phyloP scores from a whole-genome alignment of 2,329 filamentous ascomycete genomes.

The Parastagonospora nodorum region DNA sequence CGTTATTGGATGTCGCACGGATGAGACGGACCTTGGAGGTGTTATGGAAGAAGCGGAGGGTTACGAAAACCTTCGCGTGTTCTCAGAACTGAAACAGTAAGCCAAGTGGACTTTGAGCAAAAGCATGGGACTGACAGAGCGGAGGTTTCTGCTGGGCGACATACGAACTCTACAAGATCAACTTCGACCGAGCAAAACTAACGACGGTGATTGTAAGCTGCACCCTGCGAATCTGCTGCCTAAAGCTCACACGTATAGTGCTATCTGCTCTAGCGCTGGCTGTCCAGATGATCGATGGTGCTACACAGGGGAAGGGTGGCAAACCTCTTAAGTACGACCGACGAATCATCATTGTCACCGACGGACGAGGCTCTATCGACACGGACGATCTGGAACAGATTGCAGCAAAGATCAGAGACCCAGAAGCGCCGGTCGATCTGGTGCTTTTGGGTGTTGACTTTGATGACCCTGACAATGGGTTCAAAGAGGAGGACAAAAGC shows the following conservation, averaged over 20 bases:
- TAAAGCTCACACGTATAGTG: conserved; percentile 46
- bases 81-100: conserved; percentile 68
- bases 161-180: conserved; percentile 67
- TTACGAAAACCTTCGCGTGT: conserved; percentile 80
- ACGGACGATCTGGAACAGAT: conserved; percentile 73
- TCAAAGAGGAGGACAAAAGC: conserved; percentile 88
- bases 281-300: conserved; percentile 85
- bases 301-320: conserved; percentile 72
- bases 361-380: conserved; percentile 76
- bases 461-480: conserved; percentile 85
- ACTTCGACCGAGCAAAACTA: conserved; percentile 70
- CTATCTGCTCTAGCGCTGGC: conserved; percentile 87
- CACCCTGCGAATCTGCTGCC: background rate
- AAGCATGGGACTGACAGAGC: conserved; percentile 5
- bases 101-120: background rate
- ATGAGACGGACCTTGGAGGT: conserved; percentile 51
- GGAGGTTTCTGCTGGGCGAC: conserved; percentile 67
- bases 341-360: conserved; percentile 79
- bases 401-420: conserved; percentile 72
- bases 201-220: conserved; percentile 70
- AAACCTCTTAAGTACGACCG: conserved; percentile 44
- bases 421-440: conserved; percentile 70
- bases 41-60: conserved; percentile 68
- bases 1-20: conserved; percentile 83
- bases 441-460: conserved; percentile 88